Evolutionary conservation across 352 stramenopile genomes (phyloP), one percentile per base, ranked within the genome.

Genomic region (Pythium aphanidermatum): DNA sequence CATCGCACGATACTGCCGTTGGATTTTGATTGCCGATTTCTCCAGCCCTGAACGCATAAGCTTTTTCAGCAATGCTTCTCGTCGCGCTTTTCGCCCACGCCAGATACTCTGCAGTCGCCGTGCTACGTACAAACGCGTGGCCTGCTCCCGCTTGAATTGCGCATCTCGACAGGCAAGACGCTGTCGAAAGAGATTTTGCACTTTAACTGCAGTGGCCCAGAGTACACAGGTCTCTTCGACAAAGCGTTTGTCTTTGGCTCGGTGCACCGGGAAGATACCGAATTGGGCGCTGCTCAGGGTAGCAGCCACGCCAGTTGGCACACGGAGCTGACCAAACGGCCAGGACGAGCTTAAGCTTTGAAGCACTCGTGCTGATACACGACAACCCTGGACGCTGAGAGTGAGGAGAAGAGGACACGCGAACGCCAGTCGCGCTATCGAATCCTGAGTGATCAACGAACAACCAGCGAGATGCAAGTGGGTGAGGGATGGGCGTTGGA

Each of bases 211-310:
- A 2, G 79, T 74, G 11, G 65, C 53, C 65, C 74, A 89, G 3
- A 77, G 57, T 8, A 58, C 54, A 27, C 66, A 77, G 7, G 62
- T 70, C 31, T 85, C 70, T 6, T 81, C 65, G 6, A 92, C 65
- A 35, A 67, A 83, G 8, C 72, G 74, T 17, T 64, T 66, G 46
- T 88, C 76, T 36, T 79, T 83, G 9, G 75, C 79, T 3, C 79
- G 62, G n/a, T 73, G 61, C n/a, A 60, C 60, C 7, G 79, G 79
- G 51, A 87, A 88, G 25, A 87, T 68, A 3, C 74, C 79, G n/a
- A 83, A 51, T 8, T 86, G 67, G 2, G 31, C 40, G 14, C 36
- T 31, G 21, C 30, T 49, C 3, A 50, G 55, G 2, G 41, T 53
- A 2, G 58, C 55, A 12, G 46, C 55, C 20, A 43, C 38, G 16